Percentiles rank a stretch among this genome's conserved stretches.
These are phyloP conservation scores for Strobilomyces dryophilus DNA, from an alignment of 768 basidiomycete species.

Conservation along the genomic window DNA sequence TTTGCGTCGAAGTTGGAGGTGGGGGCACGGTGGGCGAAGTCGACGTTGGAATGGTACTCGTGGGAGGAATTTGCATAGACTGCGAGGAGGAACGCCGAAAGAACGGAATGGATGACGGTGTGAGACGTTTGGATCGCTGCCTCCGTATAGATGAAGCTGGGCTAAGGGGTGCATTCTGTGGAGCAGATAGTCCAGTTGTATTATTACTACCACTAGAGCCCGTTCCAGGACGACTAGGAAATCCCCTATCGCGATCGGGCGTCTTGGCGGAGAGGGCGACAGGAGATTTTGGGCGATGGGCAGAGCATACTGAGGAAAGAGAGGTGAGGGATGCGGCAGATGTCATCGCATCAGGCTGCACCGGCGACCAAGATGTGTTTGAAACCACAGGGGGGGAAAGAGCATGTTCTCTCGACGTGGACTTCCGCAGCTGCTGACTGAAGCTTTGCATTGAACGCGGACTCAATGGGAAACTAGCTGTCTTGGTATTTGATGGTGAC, in stretches of 20 bases:
- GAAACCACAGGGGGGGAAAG: slow-evolving; percentile 39
- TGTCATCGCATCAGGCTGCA: slow-evolving; percentile 71
- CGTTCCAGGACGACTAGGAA: slow-evolving; percentile 66
- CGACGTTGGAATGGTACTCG: slow-evolving; percentile 36
- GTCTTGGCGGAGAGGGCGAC: slow-evolving; percentile 47
- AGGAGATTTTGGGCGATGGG: slow-evolving; percentile 45
- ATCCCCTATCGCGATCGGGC: slow-evolving; percentile 51
- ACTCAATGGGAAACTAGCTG: slow-evolving; percentile 57
- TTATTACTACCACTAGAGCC: slow-evolving; percentile 74
- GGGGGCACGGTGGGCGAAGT: slow-evolving; percentile 54
- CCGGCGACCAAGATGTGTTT: slow-evolving; percentile 59
- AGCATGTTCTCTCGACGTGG: slow-evolving; percentile 61
- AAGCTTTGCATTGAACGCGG: slow-evolving; percentile 61
- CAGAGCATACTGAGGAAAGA: slow-evolving; percentile 68
- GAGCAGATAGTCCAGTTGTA: slow-evolving; percentile 50
- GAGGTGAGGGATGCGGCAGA: slow-evolving; percentile 77
- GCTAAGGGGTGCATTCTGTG: slow-evolving; percentile 61
- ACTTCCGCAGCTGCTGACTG: slow-evolving; percentile 64
- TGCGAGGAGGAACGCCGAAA: slow-evolving; percentile 90
- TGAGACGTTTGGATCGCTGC: slow-evolving; percentile 69
- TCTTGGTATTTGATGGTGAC: slow-evolving; percentile 35
- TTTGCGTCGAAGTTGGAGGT: slow-evolving; percentile 38
- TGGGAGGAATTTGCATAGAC: slow-evolving; percentile 67
- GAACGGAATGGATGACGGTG: slow-evolving; percentile 91
- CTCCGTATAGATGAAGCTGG: slow-evolving; percentile 68